Base-by-base conservation (phyloP, 495 filamentous ascomycete genomes). In the Aspergillus baeticus region DNA sequence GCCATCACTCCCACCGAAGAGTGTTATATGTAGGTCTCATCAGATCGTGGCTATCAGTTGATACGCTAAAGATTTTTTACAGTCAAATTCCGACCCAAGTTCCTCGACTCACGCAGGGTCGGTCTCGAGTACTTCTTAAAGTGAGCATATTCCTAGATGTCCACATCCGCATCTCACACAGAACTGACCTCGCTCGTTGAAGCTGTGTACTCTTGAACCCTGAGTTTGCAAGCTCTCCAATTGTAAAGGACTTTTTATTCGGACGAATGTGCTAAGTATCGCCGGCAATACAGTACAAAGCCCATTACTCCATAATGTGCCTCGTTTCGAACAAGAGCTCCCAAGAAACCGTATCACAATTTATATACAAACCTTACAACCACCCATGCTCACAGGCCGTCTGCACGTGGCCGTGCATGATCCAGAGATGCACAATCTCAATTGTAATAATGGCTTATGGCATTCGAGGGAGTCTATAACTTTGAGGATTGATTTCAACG, bases 191-290 rank as follows among this genome's bases (percentile, higher is more conserved):
- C 18, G 15, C 18, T 21, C 42, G 7, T 38, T 56, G 14, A 58
- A 87, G 84, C 55, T 87, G 84, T 66, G 73, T 88, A 21, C 72
- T 89, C 20, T 65, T 89, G 6, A 89, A 89, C 63, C 86, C 86
- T 0, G 86, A 88, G 62, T 87, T 88, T 65, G 79, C 86, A 37
- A 82, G 81, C 38, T 83, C 83, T 15, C 84, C 85, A 7, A 76
- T 88, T 18, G 80, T 87, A n/a, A 87, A 87, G 62, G 84, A 88
- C 39, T 89, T 88, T 62, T 71, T 88, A n/a, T 83, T 88, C 58
- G 75, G 69, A 29, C 68, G 69, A 20, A 59, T 72, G 41, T 74
- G 65, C 45, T 71, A 64, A 33, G 36, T 3, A 8, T 29, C 8
- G 26, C n/a, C n/a, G n/a, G n/a, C n/a, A n/a, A n/a, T n/a, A n/a